phyloP scores from a whole-genome alignment of 2,329 filamentous ascomycete genomes.

The Talaromyces amestolkiae region DNA sequence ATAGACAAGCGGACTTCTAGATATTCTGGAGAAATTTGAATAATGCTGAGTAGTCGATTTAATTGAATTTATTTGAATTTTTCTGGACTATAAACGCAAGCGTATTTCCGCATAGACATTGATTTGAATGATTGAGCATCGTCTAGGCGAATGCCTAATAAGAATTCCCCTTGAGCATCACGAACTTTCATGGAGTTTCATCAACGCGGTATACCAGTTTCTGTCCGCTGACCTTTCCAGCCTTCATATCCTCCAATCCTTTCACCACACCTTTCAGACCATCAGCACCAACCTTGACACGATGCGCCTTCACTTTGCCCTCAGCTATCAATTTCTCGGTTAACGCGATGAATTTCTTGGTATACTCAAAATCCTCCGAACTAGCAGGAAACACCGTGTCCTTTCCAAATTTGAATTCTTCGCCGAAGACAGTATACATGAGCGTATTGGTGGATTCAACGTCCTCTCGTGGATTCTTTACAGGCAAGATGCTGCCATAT shows the following conservation, averaged over 20 bases:
- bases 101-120: not conserved
- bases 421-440: constrained; percentile 22
- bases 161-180: not conserved
- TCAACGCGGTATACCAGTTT: constrained; percentile 22
- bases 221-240: constrained; percentile 22
- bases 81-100: not conserved
- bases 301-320: constrained; percentile 37
- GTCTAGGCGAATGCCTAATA: not conserved
- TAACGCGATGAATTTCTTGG: constrained; percentile 38
- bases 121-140: not conserved
- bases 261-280: constrained; percentile 35
- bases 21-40: too few relatives aligned
- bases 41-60: not conserved
- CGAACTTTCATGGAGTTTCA: constrained; percentile 1
- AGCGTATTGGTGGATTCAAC: constrained; percentile 23
- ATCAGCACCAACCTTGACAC: constrained; percentile 30
- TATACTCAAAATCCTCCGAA: constrained; percentile 15
- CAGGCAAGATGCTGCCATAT: constrained; percentile 23
- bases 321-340: constrained; percentile 29
- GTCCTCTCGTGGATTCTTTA: constrained; percentile 3
- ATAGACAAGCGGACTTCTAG: too few relatives aligned
- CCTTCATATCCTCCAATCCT: constrained; percentile 21
- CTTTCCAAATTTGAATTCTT: constrained; percentile 25
- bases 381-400: not conserved
- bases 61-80: not conserved